Evolutionary conservation across 495 filamentous ascomycete species (phyloP).

Genomic region (Astrocystis sublimbata): DNA sequence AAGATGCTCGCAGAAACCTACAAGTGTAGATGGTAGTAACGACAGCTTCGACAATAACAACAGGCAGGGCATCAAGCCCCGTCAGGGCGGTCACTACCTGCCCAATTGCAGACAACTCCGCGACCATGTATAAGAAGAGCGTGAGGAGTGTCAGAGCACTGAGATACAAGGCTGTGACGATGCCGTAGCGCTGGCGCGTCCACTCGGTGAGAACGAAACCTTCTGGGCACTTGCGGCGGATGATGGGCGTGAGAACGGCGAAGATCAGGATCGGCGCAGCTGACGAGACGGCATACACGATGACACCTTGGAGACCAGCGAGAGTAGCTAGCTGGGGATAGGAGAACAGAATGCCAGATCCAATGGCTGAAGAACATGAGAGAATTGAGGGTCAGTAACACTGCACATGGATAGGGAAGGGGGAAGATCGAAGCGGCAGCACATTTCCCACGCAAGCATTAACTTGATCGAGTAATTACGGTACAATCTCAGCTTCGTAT

Average conservation of each 20-base stretch:
- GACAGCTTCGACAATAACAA: slow-evolving; percentile 69
- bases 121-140: slow-evolving; percentile 79
- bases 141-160: slow-evolving; percentile 74
- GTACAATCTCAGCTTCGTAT: slow-evolving; percentile 84
- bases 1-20: slow-evolving; percentile 36
- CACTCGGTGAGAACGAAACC: slow-evolving; percentile 81
- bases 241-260: slow-evolving; percentile 67
- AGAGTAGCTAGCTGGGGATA: slow-evolving; percentile 81
- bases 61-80: slow-evolving; percentile 69
- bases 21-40: slow-evolving; percentile 79
- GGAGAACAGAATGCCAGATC: slow-evolving; percentile 74
- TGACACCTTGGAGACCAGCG: slow-evolving; percentile 69
- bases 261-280: slow-evolving; percentile 68
- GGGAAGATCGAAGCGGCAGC: slow-evolving; percentile 68
- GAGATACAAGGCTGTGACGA: slow-evolving; percentile 63
- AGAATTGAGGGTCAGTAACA: slow-evolving; percentile 30
- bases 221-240: slow-evolving; percentile 70
- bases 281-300: slow-evolving; percentile 70
- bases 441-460: slow-evolving; percentile 94
- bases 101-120: slow-evolving; percentile 71
- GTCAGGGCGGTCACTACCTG: slow-evolving; percentile 72
- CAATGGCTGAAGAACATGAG: slow-evolving; percentile 58
- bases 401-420: slow-evolving; percentile 24
- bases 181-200: slow-evolving; percentile 71
- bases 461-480: slow-evolving; percentile 93